phyloP scores from a whole-genome alignment of 2,329 filamentous ascomycete genomes.

The Pochonia chlamydosporia region DNA sequence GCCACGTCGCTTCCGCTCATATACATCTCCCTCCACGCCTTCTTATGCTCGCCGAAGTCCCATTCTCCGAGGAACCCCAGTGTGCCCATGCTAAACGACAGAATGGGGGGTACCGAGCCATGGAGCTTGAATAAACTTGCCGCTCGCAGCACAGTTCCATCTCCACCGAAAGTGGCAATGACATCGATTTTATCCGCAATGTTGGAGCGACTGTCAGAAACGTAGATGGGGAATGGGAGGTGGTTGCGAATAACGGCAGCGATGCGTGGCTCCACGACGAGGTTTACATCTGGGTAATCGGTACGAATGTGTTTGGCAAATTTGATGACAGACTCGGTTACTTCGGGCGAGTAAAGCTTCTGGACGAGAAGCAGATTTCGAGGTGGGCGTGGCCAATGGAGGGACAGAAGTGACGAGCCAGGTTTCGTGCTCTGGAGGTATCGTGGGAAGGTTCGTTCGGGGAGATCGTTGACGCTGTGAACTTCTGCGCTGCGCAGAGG shows the following conservation, averaged over 20 bases:
- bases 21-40: constrained; percentile 87
- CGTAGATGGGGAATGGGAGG: constrained; percentile 70
- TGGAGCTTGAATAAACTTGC: constrained; percentile 65
- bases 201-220: constrained; percentile 39
- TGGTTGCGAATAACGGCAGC: constrained; percentile 65
- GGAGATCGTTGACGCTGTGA: constrained; percentile 26
- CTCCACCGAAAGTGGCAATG: constrained; percentile 84
- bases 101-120: constrained; percentile 75
- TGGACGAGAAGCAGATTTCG: constrained; percentile 53
- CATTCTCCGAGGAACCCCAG: constrained; percentile 93
- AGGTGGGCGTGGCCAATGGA: constrained; percentile 49
- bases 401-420: constrained; percentile 47
- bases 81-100: constrained; percentile 96
- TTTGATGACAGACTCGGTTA: constrained; percentile 44
- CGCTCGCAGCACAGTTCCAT: constrained; percentile 40
- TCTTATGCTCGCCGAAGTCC: constrained; percentile 90
- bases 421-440: constrained; percentile 36
- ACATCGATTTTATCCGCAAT: constrained; percentile 81
- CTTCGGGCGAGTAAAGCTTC: constrained; percentile 50
- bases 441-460: constrained; percentile 26
- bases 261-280: constrained; percentile 76
- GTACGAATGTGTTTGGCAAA: constrained; percentile 67
- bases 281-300: constrained; percentile 74
- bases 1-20: constrained; percentile 61
- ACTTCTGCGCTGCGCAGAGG: constrained; percentile 26